These are phyloP conservation scores for Perilla frutescens DNA, from an alignment of 257 asterid species.

Conservation along the genomic window DNA sequence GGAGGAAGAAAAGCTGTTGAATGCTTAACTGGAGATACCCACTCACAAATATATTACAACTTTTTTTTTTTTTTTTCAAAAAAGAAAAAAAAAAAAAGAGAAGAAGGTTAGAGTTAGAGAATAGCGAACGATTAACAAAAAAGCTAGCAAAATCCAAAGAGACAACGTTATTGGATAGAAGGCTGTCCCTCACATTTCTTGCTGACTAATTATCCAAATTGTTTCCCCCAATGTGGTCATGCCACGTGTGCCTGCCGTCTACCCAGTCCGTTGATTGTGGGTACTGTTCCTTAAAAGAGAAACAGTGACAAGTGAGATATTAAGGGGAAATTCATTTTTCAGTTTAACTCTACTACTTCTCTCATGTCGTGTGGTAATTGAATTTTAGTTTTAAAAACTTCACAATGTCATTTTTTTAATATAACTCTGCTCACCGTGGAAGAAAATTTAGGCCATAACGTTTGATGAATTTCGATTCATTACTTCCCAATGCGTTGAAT, in stretches of 20 bases:
- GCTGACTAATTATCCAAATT: neutral
- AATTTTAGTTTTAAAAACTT: no score
- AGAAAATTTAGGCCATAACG: no score
- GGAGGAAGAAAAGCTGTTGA: neutral
- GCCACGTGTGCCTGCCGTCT: conserved; percentile 14
- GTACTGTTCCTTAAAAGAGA: no score
- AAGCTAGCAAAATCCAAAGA: conserved; percentile 38
- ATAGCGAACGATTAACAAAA: neutral
- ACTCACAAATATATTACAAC: conserved; percentile 18
- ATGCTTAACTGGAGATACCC: conserved; percentile 34
- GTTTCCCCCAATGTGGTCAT: neutral
- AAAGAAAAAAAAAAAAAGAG: no score
- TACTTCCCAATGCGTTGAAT: no score
- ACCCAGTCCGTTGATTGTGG: conserved; percentile 21
- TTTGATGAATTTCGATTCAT: no score
- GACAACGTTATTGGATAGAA: conserved; percentile 39
- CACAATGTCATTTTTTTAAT: no score
- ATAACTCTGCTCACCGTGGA: no score
- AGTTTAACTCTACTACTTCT: no score
- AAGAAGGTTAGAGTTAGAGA: neutral
- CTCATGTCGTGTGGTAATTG: no score
- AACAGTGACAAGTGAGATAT: no score
- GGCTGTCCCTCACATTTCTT: neutral
- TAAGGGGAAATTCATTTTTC: no score
- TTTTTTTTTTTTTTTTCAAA: neutral